Percentiles rank a stretch among this genome's conserved stretches.
Conservation (phyloP, 2,329 filamentous ascomycete genomes). For the Lomentospora prolificans region DNA sequence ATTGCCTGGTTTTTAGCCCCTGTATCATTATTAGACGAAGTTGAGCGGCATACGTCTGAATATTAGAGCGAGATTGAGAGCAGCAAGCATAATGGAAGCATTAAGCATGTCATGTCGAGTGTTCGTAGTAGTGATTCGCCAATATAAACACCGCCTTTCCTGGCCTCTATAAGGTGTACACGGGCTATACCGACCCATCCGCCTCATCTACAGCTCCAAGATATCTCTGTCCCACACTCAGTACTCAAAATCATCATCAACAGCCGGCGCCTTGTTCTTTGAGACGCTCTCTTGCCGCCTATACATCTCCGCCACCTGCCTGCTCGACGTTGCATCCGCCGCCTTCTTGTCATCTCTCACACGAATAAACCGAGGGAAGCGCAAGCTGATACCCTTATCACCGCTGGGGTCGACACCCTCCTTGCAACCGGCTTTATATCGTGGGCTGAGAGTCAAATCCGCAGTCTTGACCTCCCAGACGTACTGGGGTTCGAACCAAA, state of each 20-base stretch:
- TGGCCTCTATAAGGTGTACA: too few species aligned
- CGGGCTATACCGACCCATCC: too few species aligned
- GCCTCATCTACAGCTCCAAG: too few species aligned
- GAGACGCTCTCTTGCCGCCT: slow-evolving; percentile 82
- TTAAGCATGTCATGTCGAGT: neutral
- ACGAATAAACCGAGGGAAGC: slow-evolving; percentile 91
- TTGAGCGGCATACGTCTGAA: too few species aligned
- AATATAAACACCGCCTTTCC: too few species aligned
- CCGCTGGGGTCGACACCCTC: slow-evolving; percentile 65
- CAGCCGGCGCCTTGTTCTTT: slow-evolving; percentile 75
- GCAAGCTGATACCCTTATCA: slow-evolving; percentile 72
- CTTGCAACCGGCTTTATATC: slow-evolving; percentile 83
- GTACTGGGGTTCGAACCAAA: slow-evolving; percentile 91
- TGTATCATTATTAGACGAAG: neutral
- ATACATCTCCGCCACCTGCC: slow-evolving; percentile 95
- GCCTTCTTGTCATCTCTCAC: slow-evolving; percentile 91
- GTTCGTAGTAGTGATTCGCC: neutral
- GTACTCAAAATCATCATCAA: slow-evolving; percentile 98
- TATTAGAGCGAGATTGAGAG: neutral
- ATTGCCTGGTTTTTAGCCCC: too few species aligned
- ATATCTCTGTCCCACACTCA: too few species aligned
- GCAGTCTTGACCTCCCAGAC: slow-evolving; percentile 99
- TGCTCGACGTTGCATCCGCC: slow-evolving; percentile 74
- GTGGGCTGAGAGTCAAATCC: slow-evolving; percentile 82
- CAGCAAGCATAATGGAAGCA: neutral